Evolutionary conservation across 345 rosid genomes (phyloP).

Genomic region (Odontarrhena argentea): DNA sequence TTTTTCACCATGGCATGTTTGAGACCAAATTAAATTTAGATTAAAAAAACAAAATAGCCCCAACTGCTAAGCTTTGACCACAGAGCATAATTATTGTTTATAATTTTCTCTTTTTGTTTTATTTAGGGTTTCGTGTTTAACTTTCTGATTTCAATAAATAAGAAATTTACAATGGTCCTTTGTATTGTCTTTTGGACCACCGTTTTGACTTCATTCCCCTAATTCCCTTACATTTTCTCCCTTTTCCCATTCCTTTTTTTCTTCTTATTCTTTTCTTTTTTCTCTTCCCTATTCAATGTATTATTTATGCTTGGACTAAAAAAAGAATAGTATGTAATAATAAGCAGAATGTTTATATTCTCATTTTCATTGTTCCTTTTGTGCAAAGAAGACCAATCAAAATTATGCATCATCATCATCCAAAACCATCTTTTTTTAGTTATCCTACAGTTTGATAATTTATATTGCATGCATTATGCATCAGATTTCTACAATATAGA

Average conservation of each 20-base stretch:
- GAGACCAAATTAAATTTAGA: not conserved
- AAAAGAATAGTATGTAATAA: not conserved
- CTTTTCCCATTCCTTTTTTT: slow-evolving; percentile 28
- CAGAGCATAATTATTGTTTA: slow-evolving; percentile 32
- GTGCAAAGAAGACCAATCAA: no score
- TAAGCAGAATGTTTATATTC: not conserved
- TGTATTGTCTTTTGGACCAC: slow-evolving; percentile 37
- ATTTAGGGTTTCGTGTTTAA: slow-evolving; percentile 28
- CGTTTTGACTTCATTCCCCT: slow-evolving; percentile 40
- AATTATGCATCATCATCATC: no score
- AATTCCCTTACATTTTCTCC: slow-evolving; percentile 15
- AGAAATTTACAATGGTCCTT: slow-evolving; percentile 40
- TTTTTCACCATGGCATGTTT: slow-evolving; percentile 14
- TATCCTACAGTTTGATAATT: no score
- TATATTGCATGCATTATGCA: no score
- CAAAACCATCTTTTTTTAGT: no score
- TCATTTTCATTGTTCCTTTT: not conserved
- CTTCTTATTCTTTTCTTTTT: slow-evolving; percentile 2
- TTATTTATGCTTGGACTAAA: not conserved
- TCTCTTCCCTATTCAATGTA: not conserved
- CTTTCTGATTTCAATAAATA: slow-evolving; percentile 32
- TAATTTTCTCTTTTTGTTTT: slow-evolving; percentile 14
- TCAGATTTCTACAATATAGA: no score
- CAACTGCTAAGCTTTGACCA: slow-evolving; percentile 84
- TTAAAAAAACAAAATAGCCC: not conserved